Conservation (phyloP, 768 basidiomycete species). For the Termitomyces sp. region DNA sequence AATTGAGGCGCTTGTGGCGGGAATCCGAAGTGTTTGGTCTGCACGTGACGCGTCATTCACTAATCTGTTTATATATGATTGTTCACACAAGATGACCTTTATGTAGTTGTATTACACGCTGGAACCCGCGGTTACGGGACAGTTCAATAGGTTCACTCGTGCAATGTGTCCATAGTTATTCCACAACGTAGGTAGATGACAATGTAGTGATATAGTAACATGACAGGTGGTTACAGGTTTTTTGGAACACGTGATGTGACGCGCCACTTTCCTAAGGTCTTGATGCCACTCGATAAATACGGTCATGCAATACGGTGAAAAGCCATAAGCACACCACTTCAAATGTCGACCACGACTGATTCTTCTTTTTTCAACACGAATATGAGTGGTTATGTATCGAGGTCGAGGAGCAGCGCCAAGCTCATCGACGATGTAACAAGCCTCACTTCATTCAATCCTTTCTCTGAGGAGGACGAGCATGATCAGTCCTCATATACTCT, state of each 20-base stretch:
- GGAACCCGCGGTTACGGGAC: no score
- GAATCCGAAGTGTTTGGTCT: background rate
- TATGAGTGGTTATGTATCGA: conserved; percentile 39
- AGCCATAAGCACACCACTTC: background rate
- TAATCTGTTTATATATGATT: no score
- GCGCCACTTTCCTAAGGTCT: background rate
- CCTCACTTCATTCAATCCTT: conserved; percentile 86
- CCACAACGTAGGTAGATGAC: no score
- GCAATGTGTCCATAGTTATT: no score
- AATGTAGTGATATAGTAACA: no score
- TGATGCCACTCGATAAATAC: background rate
- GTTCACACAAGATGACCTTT: no score
- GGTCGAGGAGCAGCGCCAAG: conserved; percentile 61
- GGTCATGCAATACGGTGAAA: background rate
- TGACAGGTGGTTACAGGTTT: background rate
- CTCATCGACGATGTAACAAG: conserved; percentile 58
- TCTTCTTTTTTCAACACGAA: conserved; percentile 23
- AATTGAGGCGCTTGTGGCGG: background rate
- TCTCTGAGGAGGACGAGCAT: conserved; percentile 89
- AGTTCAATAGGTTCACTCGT: no score
- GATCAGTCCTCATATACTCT: conserved; percentile 84
- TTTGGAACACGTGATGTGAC: background rate
- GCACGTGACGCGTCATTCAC: background rate
- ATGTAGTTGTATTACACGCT: no score
- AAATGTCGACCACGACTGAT: background rate